Evolutionary conservation across 176 grass and related monocot species (phyloP), one percentile per base, ranked within the genome.

Genomic region (Aegilops umbellulata): DNA sequence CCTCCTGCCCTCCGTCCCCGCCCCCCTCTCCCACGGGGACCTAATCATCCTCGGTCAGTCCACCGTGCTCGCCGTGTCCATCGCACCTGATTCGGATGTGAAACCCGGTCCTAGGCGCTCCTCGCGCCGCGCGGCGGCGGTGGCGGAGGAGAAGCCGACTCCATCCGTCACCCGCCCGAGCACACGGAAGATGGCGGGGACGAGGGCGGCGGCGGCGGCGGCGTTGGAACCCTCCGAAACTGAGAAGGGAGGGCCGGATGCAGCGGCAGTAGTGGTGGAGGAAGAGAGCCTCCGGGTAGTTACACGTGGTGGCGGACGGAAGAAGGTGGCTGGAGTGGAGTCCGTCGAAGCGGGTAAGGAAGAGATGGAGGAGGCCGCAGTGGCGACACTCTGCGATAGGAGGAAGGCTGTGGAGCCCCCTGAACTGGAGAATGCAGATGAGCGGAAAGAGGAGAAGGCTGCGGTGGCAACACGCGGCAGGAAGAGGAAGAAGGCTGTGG

Each of bases 31-130:
- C 34, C 46, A 95, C 31, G 89, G 93, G 15, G 93, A 98, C 74
- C 31, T 42, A 39, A 90, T 98, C 69, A 92, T 86, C 79, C 84
- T 98, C 42, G 96, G 96, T 14, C 93, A 94, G 87, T 86, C 35
- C 69, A 88, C 84, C 8, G 22, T 67, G 26, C 88, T 98, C 65
- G 44, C 82, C 47, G 73, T 98, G 65, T 88, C 87, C 55, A 87
- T 98, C 36, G 39, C 83, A 24, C 65, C 80, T 10, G 84, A 58
- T 83, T 82, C 34, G 34, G 80, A 39, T 8, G 14, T 60, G 14
- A 70, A 65, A 20, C 82, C 66, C 15, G 80, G 20, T 16, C 49
- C 80, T 15, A 83, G 84, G 74, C 60, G 84, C 44, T 87, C 89
- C 35, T 41, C 74, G 51, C 86, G 87, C 60, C 80, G 39, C 19